phyloP scores from a whole-genome alignment of 768 basidiomycete species.

The Fomitopsis pulvina region DNA sequence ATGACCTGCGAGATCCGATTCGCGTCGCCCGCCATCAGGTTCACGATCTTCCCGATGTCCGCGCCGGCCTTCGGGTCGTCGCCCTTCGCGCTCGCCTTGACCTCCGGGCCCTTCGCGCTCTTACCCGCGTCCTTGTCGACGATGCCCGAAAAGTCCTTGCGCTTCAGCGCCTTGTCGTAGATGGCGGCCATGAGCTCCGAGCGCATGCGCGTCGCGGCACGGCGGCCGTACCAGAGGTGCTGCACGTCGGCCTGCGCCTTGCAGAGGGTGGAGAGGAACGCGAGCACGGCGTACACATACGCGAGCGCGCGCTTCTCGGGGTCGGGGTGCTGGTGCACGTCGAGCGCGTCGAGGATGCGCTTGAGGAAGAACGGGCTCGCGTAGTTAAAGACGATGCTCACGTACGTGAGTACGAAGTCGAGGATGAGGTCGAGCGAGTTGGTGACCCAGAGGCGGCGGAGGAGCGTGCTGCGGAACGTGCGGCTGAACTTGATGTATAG shows the following conservation, averaged over 20 bases:
- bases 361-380: constrained; percentile 82
- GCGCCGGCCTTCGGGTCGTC: constrained; percentile 68
- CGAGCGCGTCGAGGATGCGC: constrained; percentile 58
- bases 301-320: constrained; percentile 50
- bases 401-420: constrained; percentile 61
- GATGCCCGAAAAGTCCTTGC: constrained; percentile 79
- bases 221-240: constrained; percentile 75
- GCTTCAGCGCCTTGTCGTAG: constrained; percentile 82
- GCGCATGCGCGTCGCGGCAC: constrained; percentile 67
- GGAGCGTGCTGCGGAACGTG: constrained; percentile 31
- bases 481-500: constrained; percentile 45
- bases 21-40: constrained; percentile 79
- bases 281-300: constrained; percentile 73
- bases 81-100: constrained; percentile 26
- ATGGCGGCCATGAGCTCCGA: constrained; percentile 79
- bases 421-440: constrained; percentile 44
- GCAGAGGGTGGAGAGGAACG: constrained; percentile 53
- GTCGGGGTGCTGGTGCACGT: constrained; percentile 30
- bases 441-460: constrained; percentile 36
- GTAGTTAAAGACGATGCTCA: constrained; percentile 74
- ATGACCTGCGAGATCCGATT: constrained; percentile 49
- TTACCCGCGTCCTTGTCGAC: constrained; percentile 44
- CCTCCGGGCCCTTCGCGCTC: constrained; percentile 21
- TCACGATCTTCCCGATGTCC: constrained; percentile 85
- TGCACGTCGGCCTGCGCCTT: constrained; percentile 68